phyloP scores from a whole-genome alignment of 176 grass and related monocot genomes.

The Ananas comosus region DNA sequence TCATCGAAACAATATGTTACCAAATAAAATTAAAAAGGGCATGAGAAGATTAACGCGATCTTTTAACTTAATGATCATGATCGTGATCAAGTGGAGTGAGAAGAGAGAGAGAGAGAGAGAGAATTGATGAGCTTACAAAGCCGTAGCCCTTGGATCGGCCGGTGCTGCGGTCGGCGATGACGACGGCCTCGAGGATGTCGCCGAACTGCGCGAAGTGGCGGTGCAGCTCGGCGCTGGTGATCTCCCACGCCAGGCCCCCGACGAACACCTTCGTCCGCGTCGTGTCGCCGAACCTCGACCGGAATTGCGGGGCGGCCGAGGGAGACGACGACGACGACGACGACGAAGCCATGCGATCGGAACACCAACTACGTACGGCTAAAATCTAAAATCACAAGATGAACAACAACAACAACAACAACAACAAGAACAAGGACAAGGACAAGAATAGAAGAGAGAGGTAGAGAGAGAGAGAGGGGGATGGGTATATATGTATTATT shows the following conservation, averaged over 20 bases:
- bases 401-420: too few species aligned
- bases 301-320: conserved; percentile 13
- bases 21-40: too few species aligned
- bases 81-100: neutral
- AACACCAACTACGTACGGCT: neutral
- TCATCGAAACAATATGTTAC: too few species aligned
- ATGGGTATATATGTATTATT: too few species aligned
- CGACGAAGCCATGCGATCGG: conserved; percentile 7
- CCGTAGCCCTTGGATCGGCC: conserved; percentile 93
- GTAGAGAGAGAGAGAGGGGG: too few species aligned
- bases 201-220: conserved; percentile 70
- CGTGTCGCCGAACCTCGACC: conserved; percentile 86
- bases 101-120: neutral
- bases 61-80: too few species aligned
- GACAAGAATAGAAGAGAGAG: too few species aligned
- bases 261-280: conserved; percentile 96
- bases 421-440: too few species aligned
- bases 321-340: conserved; percentile 9
- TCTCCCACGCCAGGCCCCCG: conserved; percentile 92
- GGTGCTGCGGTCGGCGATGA: conserved; percentile 75
- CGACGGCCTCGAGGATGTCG: conserved; percentile 91
- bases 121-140: conserved; percentile 43
- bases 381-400: neutral
- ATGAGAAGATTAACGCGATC: too few species aligned
- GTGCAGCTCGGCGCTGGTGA: conserved; percentile 55